Base-by-base conservation (phyloP, 208 protist species). In the Wallacemonas rigidus region DNA sequence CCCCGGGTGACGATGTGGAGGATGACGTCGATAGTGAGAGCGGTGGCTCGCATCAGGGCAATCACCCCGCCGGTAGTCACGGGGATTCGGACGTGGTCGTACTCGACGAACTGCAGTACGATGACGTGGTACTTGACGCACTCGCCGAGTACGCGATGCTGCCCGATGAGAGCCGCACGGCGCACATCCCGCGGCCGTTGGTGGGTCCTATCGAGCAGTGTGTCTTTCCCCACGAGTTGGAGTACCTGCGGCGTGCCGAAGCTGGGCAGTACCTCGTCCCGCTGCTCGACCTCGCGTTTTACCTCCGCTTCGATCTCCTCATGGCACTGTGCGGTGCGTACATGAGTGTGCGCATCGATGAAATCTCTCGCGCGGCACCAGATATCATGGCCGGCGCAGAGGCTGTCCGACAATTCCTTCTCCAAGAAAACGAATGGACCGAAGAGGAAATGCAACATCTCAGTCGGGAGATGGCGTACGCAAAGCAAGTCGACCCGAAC, bases 381-480 rank as follows among this genome's bases (percentile, higher is more conserved):
- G 71, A 77, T 55, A 95, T 94, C 55, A 94, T 95, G 90, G 69
- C 74, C 40, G 87, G 86, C 12, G 90, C 90, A 2, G 80, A 83
- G 68, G 40, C 76, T 11, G 72, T 95, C 8, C 82, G 87, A 8
- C 39, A 75, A 35, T 92, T 87, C 45, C 64, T 90, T 38, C 78
- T 82, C 38, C 80, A 91, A 63, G 80, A 86, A 67, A 95, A 95
- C 70, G 86, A 90, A 54, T 95, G 87, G 87, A 93, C 80, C 14
- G 65, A 60, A 54, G 87, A 91, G 65, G 90, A 93, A 72, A 90
- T 83, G 79, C 71, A 48, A 17, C 80, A 88, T 61, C 79, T 95
- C 43, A 38, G 63, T 43, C 57, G 76, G 56, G 90, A 95, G 75
- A 93, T 95, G 90, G 76, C 76, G 17, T 91, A 93, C 67, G 87